Percentiles rank a stretch among this genome's conserved stretches.
These are phyloP conservation scores for Exophiala phaeomuriformis DNA, from an alignment of 2,329 filamentous ascomycete species.

Conservation along the genomic window DNA sequence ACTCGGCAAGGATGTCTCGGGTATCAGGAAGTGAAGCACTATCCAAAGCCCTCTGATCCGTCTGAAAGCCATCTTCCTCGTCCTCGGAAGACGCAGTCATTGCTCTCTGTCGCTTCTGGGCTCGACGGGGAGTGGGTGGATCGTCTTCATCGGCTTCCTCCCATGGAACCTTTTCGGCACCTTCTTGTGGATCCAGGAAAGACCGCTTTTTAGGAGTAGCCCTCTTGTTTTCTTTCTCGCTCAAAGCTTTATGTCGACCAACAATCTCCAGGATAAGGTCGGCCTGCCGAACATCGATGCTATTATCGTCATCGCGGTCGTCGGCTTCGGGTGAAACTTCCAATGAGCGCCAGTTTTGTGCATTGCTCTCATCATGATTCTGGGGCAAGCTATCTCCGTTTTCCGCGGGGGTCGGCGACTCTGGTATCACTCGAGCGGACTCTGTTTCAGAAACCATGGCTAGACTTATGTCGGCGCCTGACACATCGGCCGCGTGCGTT, in stretches of 20 bases:
- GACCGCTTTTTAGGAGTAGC: constrained; percentile 7
- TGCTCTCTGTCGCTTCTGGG: neutral
- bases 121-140: neutral
- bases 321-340: neutral
- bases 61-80: constrained; percentile 14
- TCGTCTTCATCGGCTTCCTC: neutral
- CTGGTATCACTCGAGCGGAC: constrained; percentile 8
- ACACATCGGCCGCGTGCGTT: neutral
- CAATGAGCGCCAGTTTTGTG: neutral
- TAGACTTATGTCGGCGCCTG: neutral
- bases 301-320: neutral
- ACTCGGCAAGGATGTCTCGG: neutral
- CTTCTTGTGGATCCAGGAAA: constrained; percentile 17
- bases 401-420: constrained; percentile 10
- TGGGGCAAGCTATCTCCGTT: neutral
- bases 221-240: constrained; percentile 17
- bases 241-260: constrained; percentile 11
- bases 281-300: constrained; percentile 11
- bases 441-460: neutral
- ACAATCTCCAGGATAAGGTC: constrained; percentile 6
- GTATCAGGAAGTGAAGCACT: neutral
- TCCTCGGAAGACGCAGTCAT: constrained; percentile 3
- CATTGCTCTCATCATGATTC: neutral
- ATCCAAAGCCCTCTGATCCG: constrained; percentile 12
- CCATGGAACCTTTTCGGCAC: constrained; percentile 9